A percentile compares a stretch with the other conserved stretches of the same genome.
These are phyloP conservation scores for Gamarada debralockiae DNA, from an alignment of 495 filamentous ascomycete species.

Conservation along the genomic window DNA sequence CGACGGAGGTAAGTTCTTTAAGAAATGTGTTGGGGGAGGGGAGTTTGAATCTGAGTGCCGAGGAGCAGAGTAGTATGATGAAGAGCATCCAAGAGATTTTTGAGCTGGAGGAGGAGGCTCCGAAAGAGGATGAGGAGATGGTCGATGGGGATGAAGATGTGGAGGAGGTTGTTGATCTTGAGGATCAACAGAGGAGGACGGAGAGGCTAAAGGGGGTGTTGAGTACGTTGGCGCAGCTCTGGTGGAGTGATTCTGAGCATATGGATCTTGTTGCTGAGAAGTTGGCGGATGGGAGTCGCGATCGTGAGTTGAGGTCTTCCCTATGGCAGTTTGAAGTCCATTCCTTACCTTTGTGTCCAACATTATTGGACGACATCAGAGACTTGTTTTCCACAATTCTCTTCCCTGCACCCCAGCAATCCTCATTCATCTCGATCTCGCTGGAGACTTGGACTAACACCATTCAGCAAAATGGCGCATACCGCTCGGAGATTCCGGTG, in stretches of 20 bases:
- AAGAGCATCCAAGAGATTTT: slow-evolving; percentile 18
- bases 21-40: too few species aligned
- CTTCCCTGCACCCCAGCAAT: slow-evolving; percentile 8
- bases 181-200: slow-evolving; percentile 16
- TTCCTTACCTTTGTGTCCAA: background rate
- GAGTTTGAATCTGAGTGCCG: background rate
- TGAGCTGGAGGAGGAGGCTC: slow-evolving; percentile 9
- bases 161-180: slow-evolving; percentile 18
- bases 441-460: background rate
- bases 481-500: slow-evolving; percentile 62
- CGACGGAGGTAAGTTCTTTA: too few species aligned
- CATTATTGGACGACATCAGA: background rate
- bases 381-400: slow-evolving; percentile 15
- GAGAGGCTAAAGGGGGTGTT: slow-evolving; percentile 27
- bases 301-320: slow-evolving; percentile 46
- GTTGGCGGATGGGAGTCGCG: slow-evolving; percentile 62
- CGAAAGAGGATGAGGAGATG: slow-evolving; percentile 11
- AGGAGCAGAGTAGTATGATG: slow-evolving; percentile 7
- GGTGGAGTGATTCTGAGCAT: slow-evolving; percentile 29
- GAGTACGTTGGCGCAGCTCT: slow-evolving; percentile 26
- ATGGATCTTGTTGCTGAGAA: slow-evolving; percentile 52
- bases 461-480: slow-evolving; percentile 55
- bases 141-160: slow-evolving; percentile 16
- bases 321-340: too few species aligned
- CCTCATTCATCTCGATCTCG: background rate